Evolutionary conservation across 192 early-diverging fungal species (phyloP).

Genomic region (Cladochytrium replicatum): DNA sequence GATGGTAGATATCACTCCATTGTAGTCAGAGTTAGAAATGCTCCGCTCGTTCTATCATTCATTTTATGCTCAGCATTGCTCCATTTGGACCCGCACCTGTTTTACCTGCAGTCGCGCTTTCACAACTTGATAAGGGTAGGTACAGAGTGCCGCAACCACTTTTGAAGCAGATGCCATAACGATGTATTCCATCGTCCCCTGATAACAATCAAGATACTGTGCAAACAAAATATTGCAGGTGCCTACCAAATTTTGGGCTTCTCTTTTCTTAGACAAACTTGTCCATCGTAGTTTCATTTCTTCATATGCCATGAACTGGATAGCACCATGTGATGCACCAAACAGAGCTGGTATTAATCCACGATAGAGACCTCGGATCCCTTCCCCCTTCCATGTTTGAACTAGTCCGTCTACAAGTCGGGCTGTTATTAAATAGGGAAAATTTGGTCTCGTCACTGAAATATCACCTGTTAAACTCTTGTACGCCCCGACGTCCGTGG

Average conservation of each 20-base stretch:
- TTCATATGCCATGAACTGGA: slow-evolving; percentile 98
- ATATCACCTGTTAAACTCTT: slow-evolving; percentile 16
- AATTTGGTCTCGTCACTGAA: slow-evolving; percentile 2
- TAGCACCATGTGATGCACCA: slow-evolving; percentile 89
- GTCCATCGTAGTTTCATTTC: slow-evolving; percentile 62
- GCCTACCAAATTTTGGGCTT: slow-evolving; percentile 11
- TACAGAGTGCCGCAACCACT: slow-evolving; percentile 70
- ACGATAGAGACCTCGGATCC: slow-evolving; percentile 75
- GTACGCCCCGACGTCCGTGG: slow-evolving; percentile 34
- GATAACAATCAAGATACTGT: neutral
- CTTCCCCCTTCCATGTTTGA: slow-evolving; percentile 66
- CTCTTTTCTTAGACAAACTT: slow-evolving; percentile 9
- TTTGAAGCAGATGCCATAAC: slow-evolving; percentile 82
- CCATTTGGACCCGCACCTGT: slow-evolving; percentile 30
- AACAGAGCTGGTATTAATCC: slow-evolving; percentile 84
- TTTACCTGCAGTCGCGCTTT: slow-evolving; percentile 67
- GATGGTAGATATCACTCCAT: slow-evolving; percentile 60
- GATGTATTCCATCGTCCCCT: slow-evolving; percentile 58
- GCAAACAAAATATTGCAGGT: neutral
- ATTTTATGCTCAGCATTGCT: neutral
- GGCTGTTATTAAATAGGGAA: slow-evolving; percentile 42
- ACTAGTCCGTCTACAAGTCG: slow-evolving; percentile 51
- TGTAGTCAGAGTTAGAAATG: slow-evolving; percentile 32
- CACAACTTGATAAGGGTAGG: slow-evolving; percentile 91
- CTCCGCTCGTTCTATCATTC: too few relatives aligned